Evolutionary conservation across 768 basidiomycete species (phyloP).

Genomic region (Lactarius trivialis): DNA sequence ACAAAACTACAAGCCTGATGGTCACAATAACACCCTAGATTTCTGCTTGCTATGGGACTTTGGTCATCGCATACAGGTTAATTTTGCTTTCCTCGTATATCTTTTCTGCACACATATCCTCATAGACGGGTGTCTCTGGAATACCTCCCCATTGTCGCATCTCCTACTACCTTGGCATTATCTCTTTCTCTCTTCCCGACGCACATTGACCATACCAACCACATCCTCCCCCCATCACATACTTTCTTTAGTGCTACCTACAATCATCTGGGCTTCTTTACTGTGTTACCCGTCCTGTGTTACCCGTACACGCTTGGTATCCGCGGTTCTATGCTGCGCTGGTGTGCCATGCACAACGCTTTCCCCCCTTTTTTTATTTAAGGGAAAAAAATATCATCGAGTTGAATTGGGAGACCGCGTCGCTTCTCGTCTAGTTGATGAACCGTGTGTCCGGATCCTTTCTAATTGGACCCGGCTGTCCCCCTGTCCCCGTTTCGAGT

Average conservation of each 20-base stretch:
- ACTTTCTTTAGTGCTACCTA: constrained; percentile 18
- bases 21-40: constrained; percentile 11
- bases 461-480: background rate
- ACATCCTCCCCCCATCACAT: constrained; percentile 17
- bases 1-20: constrained; percentile 24
- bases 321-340: constrained; percentile 17
- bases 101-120: constrained; percentile 20
- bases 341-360: constrained; percentile 10
- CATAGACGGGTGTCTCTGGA: constrained; percentile 21
- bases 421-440: background rate
- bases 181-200: constrained; percentile 12
- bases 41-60: constrained; percentile 21
- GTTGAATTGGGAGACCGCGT: constrained; percentile 11
- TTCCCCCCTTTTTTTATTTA: background rate
- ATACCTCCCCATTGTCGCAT: constrained; percentile 18
- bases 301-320: constrained; percentile 6
- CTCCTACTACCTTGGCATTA: constrained; percentile 13
- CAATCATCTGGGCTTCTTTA: constrained; percentile 15
- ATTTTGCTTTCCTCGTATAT: constrained; percentile 17
- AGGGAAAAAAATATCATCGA: constrained; percentile 5
- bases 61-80: constrained; percentile 14
- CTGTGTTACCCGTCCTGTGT: constrained; percentile 20
- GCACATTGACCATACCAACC: constrained; percentile 19
- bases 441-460: background rate
- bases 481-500: constrained; percentile 12